These are phyloP conservation scores for Pythium aristosporum DNA, from an alignment of 352 stramenopile genomes.

Conservation along the genomic window DNA sequence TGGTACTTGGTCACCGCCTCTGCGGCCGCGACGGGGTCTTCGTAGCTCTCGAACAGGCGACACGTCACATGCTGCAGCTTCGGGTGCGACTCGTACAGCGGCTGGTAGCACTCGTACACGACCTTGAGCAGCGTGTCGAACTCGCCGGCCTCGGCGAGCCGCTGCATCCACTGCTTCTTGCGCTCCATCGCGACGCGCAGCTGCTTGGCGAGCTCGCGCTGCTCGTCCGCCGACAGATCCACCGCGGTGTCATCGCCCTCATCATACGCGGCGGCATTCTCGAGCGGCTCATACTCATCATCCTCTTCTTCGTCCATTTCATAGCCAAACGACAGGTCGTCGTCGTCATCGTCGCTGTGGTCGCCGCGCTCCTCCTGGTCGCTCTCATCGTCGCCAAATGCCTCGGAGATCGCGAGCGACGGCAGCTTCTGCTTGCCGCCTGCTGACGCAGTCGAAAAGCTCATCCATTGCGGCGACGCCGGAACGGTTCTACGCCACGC, in stretches of 20 bases:
- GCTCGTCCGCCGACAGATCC: conserved; percentile 20
- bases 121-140: conserved; percentile 38
- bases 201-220: conserved; percentile 36
- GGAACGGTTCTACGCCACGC: neutral
- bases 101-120: conserved; percentile 63
- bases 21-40: conserved; percentile 20
- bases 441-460: neutral
- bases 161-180: conserved; percentile 65
- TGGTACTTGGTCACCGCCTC: conserved; percentile 45
- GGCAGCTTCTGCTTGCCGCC: conserved; percentile 11
- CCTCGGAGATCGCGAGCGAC: conserved; percentile 55
- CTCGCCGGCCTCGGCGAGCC: conserved; percentile 31
- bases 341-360: neutral
- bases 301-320: conserved; percentile 28
- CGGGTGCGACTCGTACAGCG: conserved; percentile 43
- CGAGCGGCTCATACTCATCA: neutral
- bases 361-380: conserved; percentile 32
- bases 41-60: conserved; percentile 16
- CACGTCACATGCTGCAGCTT: conserved; percentile 5
- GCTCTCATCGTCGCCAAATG: conserved; percentile 48
- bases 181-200: conserved; percentile 60
- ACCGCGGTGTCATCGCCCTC: neutral
- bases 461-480: neutral
- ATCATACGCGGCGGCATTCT: neutral
- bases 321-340: conserved; percentile 1